Evolutionary conservation across 2,329 filamentous ascomycete genomes (phyloP).

Genomic region (Paecilomyces formosus): DNA sequence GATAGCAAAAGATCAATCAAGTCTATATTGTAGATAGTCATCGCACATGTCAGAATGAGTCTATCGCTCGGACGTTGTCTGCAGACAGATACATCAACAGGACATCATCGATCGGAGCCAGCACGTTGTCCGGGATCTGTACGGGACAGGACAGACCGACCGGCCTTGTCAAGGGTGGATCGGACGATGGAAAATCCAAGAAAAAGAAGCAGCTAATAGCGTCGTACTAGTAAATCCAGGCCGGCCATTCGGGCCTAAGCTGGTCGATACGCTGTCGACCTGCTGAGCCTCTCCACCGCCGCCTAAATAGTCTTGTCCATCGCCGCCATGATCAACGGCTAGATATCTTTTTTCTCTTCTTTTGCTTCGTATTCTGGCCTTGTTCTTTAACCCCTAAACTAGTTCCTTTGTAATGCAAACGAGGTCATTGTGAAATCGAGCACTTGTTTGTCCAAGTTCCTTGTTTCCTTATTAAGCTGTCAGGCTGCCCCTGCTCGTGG

Average conservation of each 20-base stretch:
- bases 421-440: neutral
- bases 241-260: neutral
- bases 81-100: neutral
- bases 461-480: neutral
- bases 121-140: neutral
- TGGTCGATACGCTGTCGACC: neutral
- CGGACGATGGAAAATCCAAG: neutral
- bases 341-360: neutral
- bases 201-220: neutral
- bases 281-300: neutral
- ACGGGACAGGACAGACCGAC: neutral
- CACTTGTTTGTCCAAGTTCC: neutral
- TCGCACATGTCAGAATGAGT: neutral
- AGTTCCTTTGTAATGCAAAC: neutral
- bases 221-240: neutral
- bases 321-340: neutral
- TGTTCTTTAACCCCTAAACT: neutral
- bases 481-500: neutral
- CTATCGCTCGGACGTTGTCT: neutral
- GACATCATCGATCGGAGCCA: neutral
- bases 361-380: neutral
- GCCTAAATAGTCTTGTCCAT: neutral
- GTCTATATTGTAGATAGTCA: too few species aligned
- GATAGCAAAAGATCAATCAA: too few species aligned
- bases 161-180: neutral